Evolutionary conservation across 768 basidiomycete genomes (phyloP).

Genomic region (Phaeotremella skinneri): DNA sequence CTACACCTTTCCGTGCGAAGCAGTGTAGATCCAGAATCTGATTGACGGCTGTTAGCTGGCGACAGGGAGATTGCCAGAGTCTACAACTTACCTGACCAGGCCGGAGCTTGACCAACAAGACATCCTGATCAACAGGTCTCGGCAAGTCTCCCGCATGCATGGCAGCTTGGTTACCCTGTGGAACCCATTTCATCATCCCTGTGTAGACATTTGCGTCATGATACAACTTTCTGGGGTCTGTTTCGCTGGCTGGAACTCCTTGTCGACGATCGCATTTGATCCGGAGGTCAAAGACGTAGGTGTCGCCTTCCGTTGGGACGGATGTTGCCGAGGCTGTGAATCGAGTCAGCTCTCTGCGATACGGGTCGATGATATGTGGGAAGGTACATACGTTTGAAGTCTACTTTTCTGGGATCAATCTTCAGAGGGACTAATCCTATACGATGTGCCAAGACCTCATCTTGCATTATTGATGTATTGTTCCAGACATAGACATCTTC

Average conservation of each 20-base stretch:
- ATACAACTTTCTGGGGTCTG: conserved; percentile 66
- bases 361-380: not conserved
- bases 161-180: conserved; percentile 73
- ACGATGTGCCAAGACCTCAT: conserved; percentile 91
- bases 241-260: conserved; percentile 56
- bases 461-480: conserved; percentile 89
- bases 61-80: not conserved
- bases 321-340: conserved; percentile 53
- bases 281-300: conserved; percentile 78
- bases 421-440: conserved; percentile 86
- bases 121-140: conserved; percentile 56
- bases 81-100: conserved; percentile 67
- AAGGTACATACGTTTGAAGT: conserved; percentile 49
- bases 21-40: conserved; percentile 75
- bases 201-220: conserved; percentile 57
- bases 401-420: conserved; percentile 72
- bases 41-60: too few relatives aligned
- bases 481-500: conserved; percentile 90
- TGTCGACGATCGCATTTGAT: conserved; percentile 63
- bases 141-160: conserved; percentile 51
- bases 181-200: conserved; percentile 63
- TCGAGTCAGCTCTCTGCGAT: not conserved
- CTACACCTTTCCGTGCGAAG: conserved; percentile 70
- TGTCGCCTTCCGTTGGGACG: conserved; percentile 80
- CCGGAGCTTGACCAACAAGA: conserved; percentile 84